Conservation (phyloP, 768 basidiomycete genomes). For the Chalciporus piperatus region DNA sequence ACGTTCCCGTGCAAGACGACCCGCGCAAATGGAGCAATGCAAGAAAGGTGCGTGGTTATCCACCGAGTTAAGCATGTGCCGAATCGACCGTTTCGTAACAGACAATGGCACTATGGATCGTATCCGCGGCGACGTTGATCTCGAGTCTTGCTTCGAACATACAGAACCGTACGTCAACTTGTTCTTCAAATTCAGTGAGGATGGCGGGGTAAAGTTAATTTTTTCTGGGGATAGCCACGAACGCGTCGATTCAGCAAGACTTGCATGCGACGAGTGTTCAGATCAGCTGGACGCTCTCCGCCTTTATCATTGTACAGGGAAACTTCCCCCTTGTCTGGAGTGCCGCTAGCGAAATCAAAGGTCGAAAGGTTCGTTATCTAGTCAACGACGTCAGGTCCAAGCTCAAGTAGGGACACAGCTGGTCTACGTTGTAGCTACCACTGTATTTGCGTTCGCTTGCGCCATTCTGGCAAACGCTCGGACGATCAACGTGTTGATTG, state of each 20-base stretch:
- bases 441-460: constrained; percentile 53
- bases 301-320: constrained; percentile 77
- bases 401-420: constrained; percentile 32
- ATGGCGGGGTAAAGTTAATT: not conserved
- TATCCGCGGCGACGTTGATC: constrained; percentile 24
- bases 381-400: not conserved
- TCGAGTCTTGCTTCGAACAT: constrained; percentile 27
- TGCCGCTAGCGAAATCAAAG: constrained; percentile 70
- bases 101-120: constrained; percentile 27
- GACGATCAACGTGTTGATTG: constrained; percentile 56
- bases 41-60: constrained; percentile 46
- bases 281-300: constrained; percentile 64
- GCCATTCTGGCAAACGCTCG: constrained; percentile 54
- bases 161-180: constrained; percentile 26
- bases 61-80: not conserved
- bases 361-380: constrained; percentile 53
- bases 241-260: constrained; percentile 54
- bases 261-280: constrained; percentile 58
- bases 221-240: constrained; percentile 46
- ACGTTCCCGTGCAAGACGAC: constrained; percentile 50
- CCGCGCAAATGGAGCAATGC: constrained; percentile 56
- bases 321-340: constrained; percentile 65
- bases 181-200: not conserved
- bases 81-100: constrained; percentile 4
- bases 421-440: constrained; percentile 52